A percentile compares a stretch with the other conserved stretches of the same genome.
These are phyloP conservation scores for Nemania abortiva DNA, from an alignment of 2,329 filamentous ascomycete genomes.

Conservation along the genomic window DNA sequence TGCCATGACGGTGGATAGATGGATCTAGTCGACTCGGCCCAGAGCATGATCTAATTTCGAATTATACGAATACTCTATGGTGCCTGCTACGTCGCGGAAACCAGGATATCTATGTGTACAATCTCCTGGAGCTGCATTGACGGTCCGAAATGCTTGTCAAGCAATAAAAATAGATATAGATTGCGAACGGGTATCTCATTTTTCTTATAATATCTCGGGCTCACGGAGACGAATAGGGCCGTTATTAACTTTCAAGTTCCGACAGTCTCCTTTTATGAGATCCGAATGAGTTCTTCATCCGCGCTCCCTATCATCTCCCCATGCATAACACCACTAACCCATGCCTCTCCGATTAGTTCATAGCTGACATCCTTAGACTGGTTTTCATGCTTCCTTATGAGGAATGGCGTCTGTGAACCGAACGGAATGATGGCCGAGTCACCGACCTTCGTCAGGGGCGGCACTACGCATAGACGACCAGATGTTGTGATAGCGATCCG, in stretches of 20 bases:
- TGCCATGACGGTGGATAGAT: background rate
- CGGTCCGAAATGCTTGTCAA: background rate
- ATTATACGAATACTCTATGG: background rate
- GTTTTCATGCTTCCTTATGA: slow-evolving; percentile 10
- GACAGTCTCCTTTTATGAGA: slow-evolving; percentile 8
- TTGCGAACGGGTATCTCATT: background rate
- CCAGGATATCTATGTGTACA: background rate
- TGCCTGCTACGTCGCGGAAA: background rate
- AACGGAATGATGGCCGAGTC: slow-evolving; percentile 33
- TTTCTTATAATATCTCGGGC: background rate
- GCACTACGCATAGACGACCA: slow-evolving; percentile 31
- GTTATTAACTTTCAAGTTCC: background rate
- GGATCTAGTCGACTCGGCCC: background rate
- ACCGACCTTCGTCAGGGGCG: slow-evolving; percentile 26
- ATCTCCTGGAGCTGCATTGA: background rate
- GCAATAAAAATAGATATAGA: background rate
- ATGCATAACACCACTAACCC: slow-evolving; percentile 35
- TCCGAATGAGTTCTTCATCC: slow-evolving; percentile 29
- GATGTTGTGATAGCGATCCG: slow-evolving; percentile 25
- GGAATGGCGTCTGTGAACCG: slow-evolving; percentile 34
- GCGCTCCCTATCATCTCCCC: slow-evolving; percentile 29
- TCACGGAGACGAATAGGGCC: background rate
- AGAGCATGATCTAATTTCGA: background rate
- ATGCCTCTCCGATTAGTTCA: slow-evolving; percentile 33
- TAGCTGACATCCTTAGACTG: background rate